Evolutionary conservation across 179 eudicot genomes (phyloP).

Genomic region (Pouteria campechiana): DNA sequence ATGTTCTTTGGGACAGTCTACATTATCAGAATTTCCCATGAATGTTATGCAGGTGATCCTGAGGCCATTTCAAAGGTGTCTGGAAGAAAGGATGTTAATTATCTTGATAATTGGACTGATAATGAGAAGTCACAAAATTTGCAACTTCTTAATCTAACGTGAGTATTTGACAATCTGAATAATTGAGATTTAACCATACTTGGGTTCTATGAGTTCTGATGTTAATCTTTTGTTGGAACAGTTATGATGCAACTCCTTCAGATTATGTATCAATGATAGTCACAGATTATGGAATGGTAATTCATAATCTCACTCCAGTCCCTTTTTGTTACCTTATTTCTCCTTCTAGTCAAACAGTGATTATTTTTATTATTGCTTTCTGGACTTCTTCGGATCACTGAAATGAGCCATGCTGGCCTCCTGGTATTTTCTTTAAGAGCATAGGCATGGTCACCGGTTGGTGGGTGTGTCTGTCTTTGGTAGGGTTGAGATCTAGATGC

Average conservation of each 20-base stretch:
- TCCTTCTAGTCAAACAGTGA: too few species aligned
- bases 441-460: too few species aligned
- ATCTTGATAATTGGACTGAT: slow-evolving; percentile 54
- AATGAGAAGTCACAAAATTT: slow-evolving; percentile 65
- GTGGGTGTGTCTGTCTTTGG: too few species aligned
- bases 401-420: too few species aligned
- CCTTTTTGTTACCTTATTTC: too few species aligned
- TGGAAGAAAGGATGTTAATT: slow-evolving; percentile 61
- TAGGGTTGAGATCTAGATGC: too few species aligned
- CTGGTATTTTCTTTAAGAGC: too few species aligned
- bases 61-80: slow-evolving; percentile 66
- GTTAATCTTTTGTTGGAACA: slow-evolving; percentile 20
- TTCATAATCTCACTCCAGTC: too few species aligned
- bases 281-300: slow-evolving; percentile 97
- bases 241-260: slow-evolving; percentile 93
- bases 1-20: too few species aligned
- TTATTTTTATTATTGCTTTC: too few species aligned
- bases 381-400: too few species aligned
- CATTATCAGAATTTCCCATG: neutral
- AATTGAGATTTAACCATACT: neutral
- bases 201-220: slow-evolving; percentile 4
- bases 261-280: slow-evolving; percentile 92
- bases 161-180: slow-evolving; percentile 13
- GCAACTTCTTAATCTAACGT: slow-evolving; percentile 84
- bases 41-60: slow-evolving; percentile 54